These are phyloP conservation scores for Diversispora epigaea DNA, from an alignment of 192 early-diverging fungal species.

Conservation along the genomic window DNA sequence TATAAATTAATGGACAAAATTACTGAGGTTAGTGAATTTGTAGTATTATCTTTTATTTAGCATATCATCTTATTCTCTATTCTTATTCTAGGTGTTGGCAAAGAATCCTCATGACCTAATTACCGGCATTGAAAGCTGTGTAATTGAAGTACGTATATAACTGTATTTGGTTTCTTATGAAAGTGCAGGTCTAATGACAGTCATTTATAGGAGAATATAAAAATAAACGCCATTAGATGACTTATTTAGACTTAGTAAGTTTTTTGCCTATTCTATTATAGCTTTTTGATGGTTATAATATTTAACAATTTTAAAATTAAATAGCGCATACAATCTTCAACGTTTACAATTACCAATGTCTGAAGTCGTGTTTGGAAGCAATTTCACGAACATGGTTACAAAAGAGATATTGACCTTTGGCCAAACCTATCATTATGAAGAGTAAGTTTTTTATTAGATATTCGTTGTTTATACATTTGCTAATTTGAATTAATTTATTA, in stretches of 20 bases:
- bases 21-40: neutral
- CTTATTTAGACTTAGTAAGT: constrained; percentile 26
- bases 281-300: neutral
- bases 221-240: constrained; percentile 13
- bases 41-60: constrained; percentile 22
- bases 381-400: constrained; percentile 1
- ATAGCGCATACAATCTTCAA: constrained; percentile 23
- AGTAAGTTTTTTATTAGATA: constrained; percentile 12
- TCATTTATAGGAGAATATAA: constrained; percentile 27
- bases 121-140: constrained; percentile 15
- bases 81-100: neutral
- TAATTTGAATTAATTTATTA: neutral
- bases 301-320: constrained; percentile 2
- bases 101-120: constrained; percentile 8
- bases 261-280: neutral
- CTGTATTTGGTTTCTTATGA: neutral
- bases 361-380: constrained; percentile 13
- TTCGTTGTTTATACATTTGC: constrained; percentile 18
- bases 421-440: constrained; percentile 9
- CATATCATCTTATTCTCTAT: neutral
- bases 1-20: constrained; percentile 30
- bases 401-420: constrained; percentile 22
- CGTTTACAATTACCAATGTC: neutral
- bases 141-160: constrained; percentile 20
- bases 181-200: constrained; percentile 18